phyloP scores from a whole-genome alignment of 768 basidiomycete genomes.

The Leccinellum albellum region DNA sequence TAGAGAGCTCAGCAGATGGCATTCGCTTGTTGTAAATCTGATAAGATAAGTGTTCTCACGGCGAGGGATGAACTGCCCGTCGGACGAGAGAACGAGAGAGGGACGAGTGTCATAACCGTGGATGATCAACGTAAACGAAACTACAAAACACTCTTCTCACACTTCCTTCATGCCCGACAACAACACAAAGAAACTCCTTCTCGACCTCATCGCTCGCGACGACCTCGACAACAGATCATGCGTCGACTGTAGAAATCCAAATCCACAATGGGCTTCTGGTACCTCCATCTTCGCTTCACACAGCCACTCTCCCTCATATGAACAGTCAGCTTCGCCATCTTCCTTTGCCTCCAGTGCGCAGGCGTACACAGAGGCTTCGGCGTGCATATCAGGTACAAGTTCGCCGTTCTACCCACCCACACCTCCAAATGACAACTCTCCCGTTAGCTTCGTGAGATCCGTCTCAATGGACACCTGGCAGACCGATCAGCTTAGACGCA shows the following conservation, averaged over 20 bases:
- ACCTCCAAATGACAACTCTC: background rate
- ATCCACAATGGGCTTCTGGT: slow-evolving; percentile 96
- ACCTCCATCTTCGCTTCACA: background rate
- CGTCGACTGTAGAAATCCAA: slow-evolving; percentile 82
- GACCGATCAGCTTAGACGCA: slow-evolving; percentile 79
- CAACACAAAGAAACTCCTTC: slow-evolving; percentile 61
- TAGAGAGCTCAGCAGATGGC: background rate
- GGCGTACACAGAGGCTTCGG: slow-evolving; percentile 87
- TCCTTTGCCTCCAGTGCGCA: slow-evolving; percentile 88
- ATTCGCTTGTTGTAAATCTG: slow-evolving; percentile 28
- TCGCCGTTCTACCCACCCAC: background rate
- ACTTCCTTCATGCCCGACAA: background rate
- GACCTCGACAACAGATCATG: slow-evolving; percentile 75
- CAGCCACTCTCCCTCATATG: background rate
- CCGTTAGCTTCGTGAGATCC: slow-evolving; percentile 78
- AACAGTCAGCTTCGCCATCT: slow-evolving; percentile 69
- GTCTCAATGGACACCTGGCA: slow-evolving; percentile 98
- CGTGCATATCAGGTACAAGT: slow-evolving; percentile 75
- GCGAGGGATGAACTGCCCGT: background rate
- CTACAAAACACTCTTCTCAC: background rate
- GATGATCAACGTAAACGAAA: too few species aligned
- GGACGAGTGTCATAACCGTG: too few species aligned
- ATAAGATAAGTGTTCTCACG: slow-evolving; percentile 36
- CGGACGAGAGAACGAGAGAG: too few species aligned
- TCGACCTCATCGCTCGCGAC: slow-evolving; percentile 69